phyloP scores from a whole-genome alignment of 163 green algal genomes.

The Coccomyxa subellipsoidea region DNA sequence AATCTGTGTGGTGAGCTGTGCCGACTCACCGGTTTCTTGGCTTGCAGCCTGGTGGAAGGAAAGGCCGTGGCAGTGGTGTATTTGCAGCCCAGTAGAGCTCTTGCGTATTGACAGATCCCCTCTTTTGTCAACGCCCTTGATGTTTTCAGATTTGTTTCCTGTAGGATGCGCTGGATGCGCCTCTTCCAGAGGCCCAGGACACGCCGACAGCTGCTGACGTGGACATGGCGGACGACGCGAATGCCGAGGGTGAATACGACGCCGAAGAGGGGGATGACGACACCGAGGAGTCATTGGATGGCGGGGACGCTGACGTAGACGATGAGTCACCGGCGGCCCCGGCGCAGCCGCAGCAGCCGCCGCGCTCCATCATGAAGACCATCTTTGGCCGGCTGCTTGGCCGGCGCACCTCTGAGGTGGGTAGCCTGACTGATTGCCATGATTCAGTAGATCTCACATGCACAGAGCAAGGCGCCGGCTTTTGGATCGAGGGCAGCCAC shows the following conservation, averaged over 20 bases:
- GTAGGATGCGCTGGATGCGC: not conserved
- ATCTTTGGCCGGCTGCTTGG: not conserved
- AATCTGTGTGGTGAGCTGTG: no score
- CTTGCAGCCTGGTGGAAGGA: no score
- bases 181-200: not conserved
- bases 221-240: not conserved
- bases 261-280: not conserved
- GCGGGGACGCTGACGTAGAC: not conserved
- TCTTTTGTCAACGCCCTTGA: no score
- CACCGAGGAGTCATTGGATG: not conserved
- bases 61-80: no score
- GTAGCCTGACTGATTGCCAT: not conserved
- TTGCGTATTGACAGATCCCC: no score
- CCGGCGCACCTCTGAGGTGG: not conserved
- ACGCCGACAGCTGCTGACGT: not conserved
- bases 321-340: not conserved
- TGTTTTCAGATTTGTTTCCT: no score
- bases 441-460: not conserved
- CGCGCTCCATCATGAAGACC: not conserved
- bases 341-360: not conserved
- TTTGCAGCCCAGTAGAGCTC: no score
- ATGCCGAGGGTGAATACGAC: not conserved
- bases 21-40: no score
- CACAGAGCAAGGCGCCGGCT: no score
- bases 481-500: no score